Conservation (phyloP, 331 rosid genomes). For the Ulmus americana region DNA sequence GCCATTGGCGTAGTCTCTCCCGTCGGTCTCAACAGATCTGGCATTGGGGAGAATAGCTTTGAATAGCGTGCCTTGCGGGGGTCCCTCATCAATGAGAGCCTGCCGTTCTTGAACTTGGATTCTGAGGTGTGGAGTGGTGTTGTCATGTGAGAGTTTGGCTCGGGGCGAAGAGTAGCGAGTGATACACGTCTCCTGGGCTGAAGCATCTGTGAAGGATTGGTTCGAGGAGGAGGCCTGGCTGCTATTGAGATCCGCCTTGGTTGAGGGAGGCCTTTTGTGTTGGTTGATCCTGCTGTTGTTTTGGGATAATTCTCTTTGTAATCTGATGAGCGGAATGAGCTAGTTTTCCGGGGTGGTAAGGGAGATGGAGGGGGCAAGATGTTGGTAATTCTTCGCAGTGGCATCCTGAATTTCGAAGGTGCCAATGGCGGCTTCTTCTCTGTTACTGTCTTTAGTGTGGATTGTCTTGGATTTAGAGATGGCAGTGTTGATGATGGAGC, state of each 20-base stretch:
- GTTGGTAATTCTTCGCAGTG: conserved; percentile 65
- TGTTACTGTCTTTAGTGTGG: conserved; percentile 22
- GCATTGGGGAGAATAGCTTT: conserved; percentile 67
- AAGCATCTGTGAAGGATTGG: conserved; percentile 33
- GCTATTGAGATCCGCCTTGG: conserved; percentile 71
- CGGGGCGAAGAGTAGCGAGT: conserved; percentile 54
- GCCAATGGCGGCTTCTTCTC: conserved; percentile 80
- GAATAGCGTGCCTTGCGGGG: conserved; percentile 64
- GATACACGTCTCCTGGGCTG: conserved; percentile 89
- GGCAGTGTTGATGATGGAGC: conserved; percentile 38
- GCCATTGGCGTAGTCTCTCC: conserved; percentile 60
- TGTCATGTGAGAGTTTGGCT: conserved; percentile 44
- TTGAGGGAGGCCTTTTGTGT: conserved; percentile 18
- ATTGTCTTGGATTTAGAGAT: conserved; percentile 25
- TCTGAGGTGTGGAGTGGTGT: conserved; percentile 65
- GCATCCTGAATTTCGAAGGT: conserved; percentile 62
- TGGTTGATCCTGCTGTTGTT: conserved; percentile 32
- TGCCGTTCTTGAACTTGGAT: conserved; percentile 32
- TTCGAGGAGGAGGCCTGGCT: conserved; percentile 42
- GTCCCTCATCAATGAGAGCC: conserved; percentile 36
- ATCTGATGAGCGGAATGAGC: conserved; percentile 23
- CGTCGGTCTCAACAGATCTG: conserved; percentile 40
- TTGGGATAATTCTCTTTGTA: conserved; percentile 67
- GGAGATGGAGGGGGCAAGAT: conserved; percentile 55
- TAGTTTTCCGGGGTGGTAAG: conserved; percentile 29